These are phyloP conservation scores for Coccomyxa subellipsoidea DNA, from an alignment of 163 green algal species.

Conservation along the genomic window DNA sequence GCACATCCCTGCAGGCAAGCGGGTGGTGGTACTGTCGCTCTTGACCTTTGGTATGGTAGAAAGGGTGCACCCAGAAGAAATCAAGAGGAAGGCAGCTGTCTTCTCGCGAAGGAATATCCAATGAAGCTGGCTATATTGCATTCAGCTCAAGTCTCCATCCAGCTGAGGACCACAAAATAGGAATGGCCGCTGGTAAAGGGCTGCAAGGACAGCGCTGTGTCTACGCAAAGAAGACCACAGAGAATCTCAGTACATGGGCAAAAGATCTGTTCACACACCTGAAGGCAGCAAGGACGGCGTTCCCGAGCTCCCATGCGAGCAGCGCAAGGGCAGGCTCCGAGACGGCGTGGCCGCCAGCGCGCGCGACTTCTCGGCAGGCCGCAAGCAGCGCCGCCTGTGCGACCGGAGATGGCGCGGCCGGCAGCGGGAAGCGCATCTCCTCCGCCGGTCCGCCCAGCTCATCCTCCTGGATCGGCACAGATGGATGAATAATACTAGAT, in stretches of 20 bases:
- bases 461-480: constrained; percentile 24
- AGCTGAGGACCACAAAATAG: no score
- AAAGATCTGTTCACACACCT: no score
- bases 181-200: no score
- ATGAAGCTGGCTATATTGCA: no score
- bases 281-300: constrained; percentile 25
- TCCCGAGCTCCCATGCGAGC: constrained; percentile 69
- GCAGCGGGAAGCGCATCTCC: constrained; percentile 84
- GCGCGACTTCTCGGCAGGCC: constrained; percentile 60
- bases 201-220: no score
- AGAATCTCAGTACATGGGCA: no score
- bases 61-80: no score
- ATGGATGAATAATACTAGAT: no score
- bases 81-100: no score
- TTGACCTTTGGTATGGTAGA: not conserved
- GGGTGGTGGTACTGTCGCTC: not conserved
- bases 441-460: constrained; percentile 16
- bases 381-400: constrained; percentile 42
- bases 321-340: constrained; percentile 53
- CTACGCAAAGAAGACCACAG: no score
- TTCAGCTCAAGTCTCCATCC: no score
- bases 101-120: no score
- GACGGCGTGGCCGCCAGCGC: constrained; percentile 39
- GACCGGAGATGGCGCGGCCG: constrained; percentile 57
- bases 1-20: not conserved